Evolutionary conservation across 2,329 filamentous ascomycete genomes (phyloP), one percentile per base, ranked within the genome.

Genomic region (Trichoderma lentiforme): DNA sequence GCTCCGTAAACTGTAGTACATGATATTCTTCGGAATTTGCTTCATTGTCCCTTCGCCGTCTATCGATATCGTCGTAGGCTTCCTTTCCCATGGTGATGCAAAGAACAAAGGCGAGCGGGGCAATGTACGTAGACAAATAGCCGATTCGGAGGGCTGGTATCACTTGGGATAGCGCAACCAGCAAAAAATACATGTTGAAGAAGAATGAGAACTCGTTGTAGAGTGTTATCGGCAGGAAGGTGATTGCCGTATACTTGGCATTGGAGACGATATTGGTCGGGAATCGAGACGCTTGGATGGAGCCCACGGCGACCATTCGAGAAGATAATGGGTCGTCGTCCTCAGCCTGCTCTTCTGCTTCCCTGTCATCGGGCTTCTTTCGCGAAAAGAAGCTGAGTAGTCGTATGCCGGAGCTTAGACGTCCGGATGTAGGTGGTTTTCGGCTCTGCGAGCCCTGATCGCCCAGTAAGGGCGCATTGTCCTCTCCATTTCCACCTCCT

Each of bases 171-270:
- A 98, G 83, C 7, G 96, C 97, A 64, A 99, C 96, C 30, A 98
- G 90, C 71, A 99, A 86, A 81, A 99, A 99, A 81, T 99, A 99
- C 86, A 98, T 93, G 87, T 99, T 99, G 87, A 99, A 97, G 84
- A 99, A 99, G 85, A 98, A 99, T 73, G 95, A 98, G 81, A 99
- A 99, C 80, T 99, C 96, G 83, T 98, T 98, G 83, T 98, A 99
- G 26, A 99, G 86, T 0, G 96, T 99, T 67, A 95, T 87, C 3
- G 97, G 97, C 15, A 99, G 87, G 82, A 99, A 99, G 67, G 93
- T 97, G 85, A 95, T 92, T 1, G 95, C 90, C 34, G 95, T 98
- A 81, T 99, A 99, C 86, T 98, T 99, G 70, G 96, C 95, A 80
- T 99, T 98, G 43, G 95, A 98, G 63, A 99, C 89, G 71, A 94